Evolutionary conservation across 805 yeast genomes (phyloP).

Genomic region (Brettanomyces naardenensis): DNA sequence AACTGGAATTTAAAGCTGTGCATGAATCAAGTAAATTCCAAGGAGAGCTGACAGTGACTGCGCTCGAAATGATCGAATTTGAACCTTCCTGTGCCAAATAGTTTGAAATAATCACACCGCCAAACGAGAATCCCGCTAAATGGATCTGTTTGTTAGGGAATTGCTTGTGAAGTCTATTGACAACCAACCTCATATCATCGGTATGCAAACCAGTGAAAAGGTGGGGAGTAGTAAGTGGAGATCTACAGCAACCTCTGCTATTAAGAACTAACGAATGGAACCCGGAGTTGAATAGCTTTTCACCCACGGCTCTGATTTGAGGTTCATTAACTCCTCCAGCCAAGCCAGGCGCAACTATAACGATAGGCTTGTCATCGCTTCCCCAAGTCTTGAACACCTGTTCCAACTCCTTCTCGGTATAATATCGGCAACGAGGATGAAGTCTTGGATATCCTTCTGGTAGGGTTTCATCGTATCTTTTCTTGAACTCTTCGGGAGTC

Average conservation of each 20-base stretch:
- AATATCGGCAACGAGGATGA: conserved; percentile 63
- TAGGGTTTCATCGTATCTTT: conserved; percentile 29
- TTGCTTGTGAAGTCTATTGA: conserved; percentile 38
- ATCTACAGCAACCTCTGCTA: conserved; percentile 72
- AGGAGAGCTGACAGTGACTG: conserved; percentile 56
- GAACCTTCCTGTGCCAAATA: conserved; percentile 63
- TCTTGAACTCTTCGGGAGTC: conserved; percentile 21
- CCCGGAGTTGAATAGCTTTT: conserved; percentile 32
- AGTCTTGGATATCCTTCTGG: conserved; percentile 50
- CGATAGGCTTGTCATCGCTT: conserved; percentile 42
- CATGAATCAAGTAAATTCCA: conserved; percentile 62
- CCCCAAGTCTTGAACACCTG: conserved; percentile 25
- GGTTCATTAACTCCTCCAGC: conserved; percentile 80
- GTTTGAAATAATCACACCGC: conserved; percentile 59
- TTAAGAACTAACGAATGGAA: conserved; percentile 54
- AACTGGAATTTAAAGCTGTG: conserved; percentile 31
- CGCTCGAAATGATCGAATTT: conserved; percentile 44
- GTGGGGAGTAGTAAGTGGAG: conserved; percentile 61
- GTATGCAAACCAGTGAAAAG: conserved; percentile 64
- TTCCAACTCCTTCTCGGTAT: conserved; percentile 37
- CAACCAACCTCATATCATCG: conserved; percentile 54
- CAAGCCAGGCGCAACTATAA: conserved; percentile 61
- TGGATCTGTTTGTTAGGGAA: conserved; percentile 61
- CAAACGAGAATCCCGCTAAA: conserved; percentile 64
- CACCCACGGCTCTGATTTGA: conserved; percentile 50